phyloP scores from a whole-genome alignment of 2,329 filamentous ascomycete genomes.

The Xylariales sp. region DNA sequence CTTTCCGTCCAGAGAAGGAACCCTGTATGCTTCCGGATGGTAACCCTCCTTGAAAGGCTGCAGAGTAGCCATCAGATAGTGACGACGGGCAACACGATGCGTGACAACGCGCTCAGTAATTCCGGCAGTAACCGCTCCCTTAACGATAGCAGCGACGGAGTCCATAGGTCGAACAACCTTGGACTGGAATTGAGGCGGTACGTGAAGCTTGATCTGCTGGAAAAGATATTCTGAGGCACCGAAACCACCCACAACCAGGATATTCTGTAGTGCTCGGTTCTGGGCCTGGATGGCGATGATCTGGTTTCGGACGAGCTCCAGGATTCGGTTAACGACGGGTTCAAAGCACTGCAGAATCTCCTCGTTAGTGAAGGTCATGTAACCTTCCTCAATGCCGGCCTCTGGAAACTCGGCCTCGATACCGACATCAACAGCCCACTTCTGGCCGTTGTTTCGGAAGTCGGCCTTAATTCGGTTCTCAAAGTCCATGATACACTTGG shows the following conservation, averaged over 20 bases:
- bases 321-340: slow-evolving; percentile 93
- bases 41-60: slow-evolving; percentile 99
- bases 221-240: slow-evolving; percentile 98
- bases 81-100: slow-evolving; percentile 90
- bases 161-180: slow-evolving; percentile 99
- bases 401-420: slow-evolving; percentile 98
- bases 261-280: slow-evolving; percentile 90
- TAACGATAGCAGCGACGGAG: slow-evolving; percentile 96
- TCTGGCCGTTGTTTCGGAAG: slow-evolving; percentile 98
- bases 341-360: slow-evolving; percentile 99
- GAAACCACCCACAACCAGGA: slow-evolving; percentile 95
- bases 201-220: slow-evolving; percentile 98
- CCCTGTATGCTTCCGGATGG: slow-evolving; percentile 96
- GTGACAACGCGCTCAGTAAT: slow-evolving; percentile 97
- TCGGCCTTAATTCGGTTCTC: slow-evolving; percentile 99
- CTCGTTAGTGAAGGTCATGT: slow-evolving; percentile 99
- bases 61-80: slow-evolving; percentile 98
- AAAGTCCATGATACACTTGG: slow-evolving; percentile 99
- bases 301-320: slow-evolving; percentile 94
- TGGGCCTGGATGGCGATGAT: slow-evolving; percentile 99
- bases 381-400: slow-evolving; percentile 95
- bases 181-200: slow-evolving; percentile 95
- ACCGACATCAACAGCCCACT: slow-evolving; percentile 98
- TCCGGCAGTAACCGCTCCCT: slow-evolving; percentile 94
- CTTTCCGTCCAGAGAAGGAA: slow-evolving; percentile 92